Evolutionary conservation across 1,139 yeast species (phyloP).

Genomic region (Geotrichum reessii): DNA sequence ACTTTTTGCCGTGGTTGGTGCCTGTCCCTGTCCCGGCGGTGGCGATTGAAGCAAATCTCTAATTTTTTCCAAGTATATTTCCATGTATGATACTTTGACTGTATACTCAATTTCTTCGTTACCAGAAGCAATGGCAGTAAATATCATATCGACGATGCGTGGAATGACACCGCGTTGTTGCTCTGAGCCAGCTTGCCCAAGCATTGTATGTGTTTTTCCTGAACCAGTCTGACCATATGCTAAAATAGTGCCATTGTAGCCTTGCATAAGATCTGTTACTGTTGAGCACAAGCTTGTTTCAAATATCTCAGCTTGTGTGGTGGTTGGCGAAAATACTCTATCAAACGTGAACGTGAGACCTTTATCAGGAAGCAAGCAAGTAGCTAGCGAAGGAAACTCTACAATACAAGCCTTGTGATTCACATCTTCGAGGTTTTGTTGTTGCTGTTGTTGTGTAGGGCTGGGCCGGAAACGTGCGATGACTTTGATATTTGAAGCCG

Average conservation of each 20-base stretch:
- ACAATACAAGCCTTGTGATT: background rate
- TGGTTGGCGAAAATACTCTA: conserved; percentile 49
- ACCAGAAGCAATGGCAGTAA: conserved; percentile 49
- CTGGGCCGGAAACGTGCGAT: background rate
- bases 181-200: conserved; percentile 51
- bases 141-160: conserved; percentile 62
- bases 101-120: conserved; percentile 57
- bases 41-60: conserved; percentile 50
- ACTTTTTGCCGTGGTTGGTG: conserved; percentile 29
- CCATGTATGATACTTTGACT: conserved; percentile 70
- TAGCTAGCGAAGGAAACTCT: conserved; percentile 1
- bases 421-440: background rate
- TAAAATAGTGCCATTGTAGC: conserved; percentile 77
- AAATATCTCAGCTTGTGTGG: conserved; percentile 44
- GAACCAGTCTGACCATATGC: conserved; percentile 90
- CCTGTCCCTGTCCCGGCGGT: background rate
- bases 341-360: conserved; percentile 54
- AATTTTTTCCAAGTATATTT: conserved; percentile 74
- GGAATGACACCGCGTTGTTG: conserved; percentile 59
- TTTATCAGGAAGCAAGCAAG: background rate
- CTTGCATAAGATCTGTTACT: conserved; percentile 63
- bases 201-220: conserved; percentile 82
- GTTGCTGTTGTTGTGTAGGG: background rate
- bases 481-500: background rate
- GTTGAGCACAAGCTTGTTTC: conserved; percentile 31